Conservation (phyloP, 345 rosid species). For the Hibiscus mutabilis region DNA sequence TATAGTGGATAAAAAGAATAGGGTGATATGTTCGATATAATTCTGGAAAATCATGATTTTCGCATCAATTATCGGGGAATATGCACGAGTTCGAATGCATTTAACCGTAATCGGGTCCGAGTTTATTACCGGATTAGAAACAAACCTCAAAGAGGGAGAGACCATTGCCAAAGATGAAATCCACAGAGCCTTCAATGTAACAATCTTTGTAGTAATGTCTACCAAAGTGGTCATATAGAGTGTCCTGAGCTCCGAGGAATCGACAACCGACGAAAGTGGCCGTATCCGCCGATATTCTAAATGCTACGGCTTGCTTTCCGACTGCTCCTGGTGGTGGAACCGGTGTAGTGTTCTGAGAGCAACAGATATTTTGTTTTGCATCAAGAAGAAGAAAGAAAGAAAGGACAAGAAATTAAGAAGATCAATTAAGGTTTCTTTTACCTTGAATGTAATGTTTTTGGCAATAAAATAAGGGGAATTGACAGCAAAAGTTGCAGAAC, state of each 20-base stretch:
- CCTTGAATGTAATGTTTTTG: constrained; percentile 91
- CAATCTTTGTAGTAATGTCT: constrained; percentile 96
- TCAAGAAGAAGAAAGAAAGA: not conserved
- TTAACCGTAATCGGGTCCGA: too few species aligned
- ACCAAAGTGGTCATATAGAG: constrained; percentile 83
- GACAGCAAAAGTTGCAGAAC: constrained; percentile 90
- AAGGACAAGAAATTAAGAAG: not conserved
- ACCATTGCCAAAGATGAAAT: constrained; percentile 92
- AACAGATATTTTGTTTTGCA: not conserved
- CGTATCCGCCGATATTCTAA: constrained; percentile 84
- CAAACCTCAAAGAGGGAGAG: constrained; percentile 84
- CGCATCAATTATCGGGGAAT: constrained; percentile 33
- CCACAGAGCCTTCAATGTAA: constrained; percentile 89
- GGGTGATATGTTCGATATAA: not conserved
- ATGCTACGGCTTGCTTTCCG: constrained; percentile 93
- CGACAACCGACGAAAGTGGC: constrained; percentile 72
- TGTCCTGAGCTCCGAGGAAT: constrained; percentile 93
- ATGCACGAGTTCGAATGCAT: too few species aligned
- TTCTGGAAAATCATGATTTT: not conserved
- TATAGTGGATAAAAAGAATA: not conserved
- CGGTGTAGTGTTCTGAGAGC: constrained; percentile 74
- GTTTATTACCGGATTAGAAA: not conserved
- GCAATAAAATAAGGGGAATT: constrained; percentile 85
- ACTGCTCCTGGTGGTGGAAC: constrained; percentile 77
- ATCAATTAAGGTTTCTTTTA: constrained; percentile 4